Evolutionary conservation across 345 rosid genomes (phyloP).

Genomic region (Excoecaria cochinchinensis): DNA sequence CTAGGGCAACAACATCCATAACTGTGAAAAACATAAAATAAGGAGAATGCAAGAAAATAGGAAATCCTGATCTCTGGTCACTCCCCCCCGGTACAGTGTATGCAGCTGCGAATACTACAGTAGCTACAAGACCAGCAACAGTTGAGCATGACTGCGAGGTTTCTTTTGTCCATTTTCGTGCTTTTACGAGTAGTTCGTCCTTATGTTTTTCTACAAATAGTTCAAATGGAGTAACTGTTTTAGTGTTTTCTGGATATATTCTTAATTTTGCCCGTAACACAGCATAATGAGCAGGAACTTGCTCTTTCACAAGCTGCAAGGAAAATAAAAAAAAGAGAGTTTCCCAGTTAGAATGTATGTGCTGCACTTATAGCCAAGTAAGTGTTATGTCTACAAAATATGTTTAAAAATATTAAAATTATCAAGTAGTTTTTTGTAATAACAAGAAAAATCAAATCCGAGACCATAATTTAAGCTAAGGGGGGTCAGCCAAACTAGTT

Average conservation of each 20-base stretch:
- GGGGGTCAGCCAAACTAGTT: no score
- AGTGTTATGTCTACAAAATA: no score
- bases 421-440: no score
- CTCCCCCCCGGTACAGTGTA: slow-evolving; percentile 24
- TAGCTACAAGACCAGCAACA: slow-evolving; percentile 24
- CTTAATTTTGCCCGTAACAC: slow-evolving; percentile 4
- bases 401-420: no score
- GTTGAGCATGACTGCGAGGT: slow-evolving; percentile 29
- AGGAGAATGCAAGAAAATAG: slow-evolving; percentile 7
- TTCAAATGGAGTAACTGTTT: background rate
- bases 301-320: slow-evolving; percentile 7
- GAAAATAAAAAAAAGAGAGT: no score
- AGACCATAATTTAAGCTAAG: no score
- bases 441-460: no score
- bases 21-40: slow-evolving; percentile 22
- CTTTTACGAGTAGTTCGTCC: background rate
- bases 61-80: slow-evolving; percentile 4
- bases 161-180: slow-evolving; percentile 19
- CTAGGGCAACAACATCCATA: slow-evolving; percentile 19
- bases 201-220: slow-evolving; percentile 12
- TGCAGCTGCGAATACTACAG: slow-evolving; percentile 19
- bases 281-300: slow-evolving; percentile 1
- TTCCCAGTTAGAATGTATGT: no score
- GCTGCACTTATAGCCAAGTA: no score
- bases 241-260: background rate